Percentiles rank a stretch among this genome's conserved stretches.
Conservation (phyloP, 495 filamentous ascomycete genomes). For the Aspergillus hancockii region DNA sequence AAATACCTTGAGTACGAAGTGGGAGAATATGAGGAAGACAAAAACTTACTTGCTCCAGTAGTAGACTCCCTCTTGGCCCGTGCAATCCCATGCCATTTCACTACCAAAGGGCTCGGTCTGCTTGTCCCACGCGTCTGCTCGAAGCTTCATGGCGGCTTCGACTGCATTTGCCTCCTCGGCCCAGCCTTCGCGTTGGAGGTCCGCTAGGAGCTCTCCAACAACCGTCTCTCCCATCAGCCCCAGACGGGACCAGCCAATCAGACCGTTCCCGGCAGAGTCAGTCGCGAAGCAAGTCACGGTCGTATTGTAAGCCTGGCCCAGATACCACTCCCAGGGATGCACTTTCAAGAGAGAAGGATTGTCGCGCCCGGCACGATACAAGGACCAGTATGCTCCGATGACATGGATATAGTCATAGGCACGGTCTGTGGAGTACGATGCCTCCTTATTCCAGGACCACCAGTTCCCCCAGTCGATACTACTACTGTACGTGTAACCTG, state of each 20-base stretch:
- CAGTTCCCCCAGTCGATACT: constrained; percentile 39
- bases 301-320: constrained; percentile 44
- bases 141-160: constrained; percentile 39
- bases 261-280: constrained; percentile 18
- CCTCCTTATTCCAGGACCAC: constrained; percentile 43
- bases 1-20: neutral
- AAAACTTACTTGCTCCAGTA: constrained; percentile 53
- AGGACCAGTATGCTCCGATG: constrained; percentile 48
- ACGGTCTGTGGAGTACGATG: constrained; percentile 41
- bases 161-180: constrained; percentile 35
- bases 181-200: constrained; percentile 43
- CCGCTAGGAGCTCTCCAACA: constrained; percentile 44
- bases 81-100: constrained; percentile 58
- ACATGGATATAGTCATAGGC: constrained; percentile 58
- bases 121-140: constrained; percentile 43
- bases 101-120: constrained; percentile 52
- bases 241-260: constrained; percentile 36
- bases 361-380: constrained; percentile 49
- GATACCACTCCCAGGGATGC: constrained; percentile 49
- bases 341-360: constrained; percentile 36
- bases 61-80: constrained; percentile 57
- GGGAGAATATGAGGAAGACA: neutral
- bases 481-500: constrained; percentile 36
- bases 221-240: constrained; percentile 58
- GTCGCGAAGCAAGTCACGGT: constrained; percentile 19